Base-by-base conservation (phyloP, 2,329 filamentous ascomycete genomes). In the Eurotiales sp. region DNA sequence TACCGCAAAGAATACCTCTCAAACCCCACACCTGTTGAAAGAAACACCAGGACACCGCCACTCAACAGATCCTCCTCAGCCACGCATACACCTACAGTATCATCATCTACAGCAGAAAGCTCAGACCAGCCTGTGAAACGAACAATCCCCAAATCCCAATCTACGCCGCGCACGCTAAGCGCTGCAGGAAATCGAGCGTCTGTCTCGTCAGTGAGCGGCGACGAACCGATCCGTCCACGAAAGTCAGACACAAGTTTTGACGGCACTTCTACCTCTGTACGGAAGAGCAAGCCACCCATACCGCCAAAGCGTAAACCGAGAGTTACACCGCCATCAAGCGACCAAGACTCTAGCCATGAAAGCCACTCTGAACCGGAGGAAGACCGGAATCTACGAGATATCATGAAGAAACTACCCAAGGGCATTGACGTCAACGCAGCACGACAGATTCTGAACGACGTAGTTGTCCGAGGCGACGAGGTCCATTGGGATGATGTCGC, bases 401-500 rank as follows among this genome's bases (percentile, higher is more conserved):
- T 95, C 19, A 73, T 96, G 63, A 90, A 88, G 63, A 85, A 86
- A 51, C 72, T 97, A 1, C 91, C 91, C 0, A 80, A 84, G 48
- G 90, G 90, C 0, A 82, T 96, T 3, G 93, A 99, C 63, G 81
- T 86, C 58, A 75, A 79, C 22, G 88, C 91, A 3, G 93, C 92
- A 0, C 88, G 88, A 62, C 90, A 96, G 56, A 96, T 99, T 25
- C 77, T 97, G 52, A 96, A 96, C 62, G 93, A 99, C 59, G 95
- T 99, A 54, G 87, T 99, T 2, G 86, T 97, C 12, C 84, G 92
- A 56, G 93, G 93, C 6, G 93, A 99, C 61, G 88, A 95, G 64
- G 93, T 99, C 2, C 89, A 88, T 61, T 99, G 93, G 93, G 81
- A 83, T 43, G 93, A 99, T 64, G 87, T 99, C 51, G 91, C 93